Evolutionary conservation across 2,329 filamentous ascomycete genomes (phyloP).

Genomic region (Cadophora luteo-olivacea): DNA sequence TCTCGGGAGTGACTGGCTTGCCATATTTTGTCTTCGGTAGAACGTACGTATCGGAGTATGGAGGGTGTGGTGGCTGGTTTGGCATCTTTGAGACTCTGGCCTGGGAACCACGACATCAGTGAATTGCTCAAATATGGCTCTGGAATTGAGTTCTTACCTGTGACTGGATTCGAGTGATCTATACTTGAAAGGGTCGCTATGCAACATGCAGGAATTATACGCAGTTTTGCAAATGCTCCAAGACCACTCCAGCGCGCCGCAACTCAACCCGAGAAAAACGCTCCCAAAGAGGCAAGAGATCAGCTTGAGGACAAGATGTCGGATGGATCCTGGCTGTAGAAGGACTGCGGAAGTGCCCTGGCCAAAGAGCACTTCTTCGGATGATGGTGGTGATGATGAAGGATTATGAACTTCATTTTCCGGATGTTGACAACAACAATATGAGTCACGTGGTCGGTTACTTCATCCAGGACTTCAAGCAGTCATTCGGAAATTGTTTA

Average conservation of each 20-base stretch:
- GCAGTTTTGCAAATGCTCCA: not conserved
- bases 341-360: not conserved
- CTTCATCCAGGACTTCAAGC: not conserved
- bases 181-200: not conserved
- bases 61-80: slow-evolving; percentile 21
- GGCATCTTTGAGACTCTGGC: not conserved
- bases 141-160: not conserved
- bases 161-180: no score
- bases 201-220: not conserved
- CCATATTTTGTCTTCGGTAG: slow-evolving; percentile 30
- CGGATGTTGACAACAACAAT: not conserved
- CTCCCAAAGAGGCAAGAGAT: not conserved
- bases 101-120: not conserved
- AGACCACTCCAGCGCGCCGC: not conserved
- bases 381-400: not conserved
- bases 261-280: no score
- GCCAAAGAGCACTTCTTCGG: not conserved
- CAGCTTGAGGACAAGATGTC: not conserved
- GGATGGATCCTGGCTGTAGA: no score
- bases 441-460: slow-evolving; percentile 15
- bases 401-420: not conserved
- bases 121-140: not conserved
- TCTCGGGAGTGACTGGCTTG: slow-evolving; percentile 11
- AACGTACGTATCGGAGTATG: slow-evolving; percentile 15
- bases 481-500: not conserved